Conservation (phyloP, 1,139 yeast species). For the Williopsis jadinii region DNA sequence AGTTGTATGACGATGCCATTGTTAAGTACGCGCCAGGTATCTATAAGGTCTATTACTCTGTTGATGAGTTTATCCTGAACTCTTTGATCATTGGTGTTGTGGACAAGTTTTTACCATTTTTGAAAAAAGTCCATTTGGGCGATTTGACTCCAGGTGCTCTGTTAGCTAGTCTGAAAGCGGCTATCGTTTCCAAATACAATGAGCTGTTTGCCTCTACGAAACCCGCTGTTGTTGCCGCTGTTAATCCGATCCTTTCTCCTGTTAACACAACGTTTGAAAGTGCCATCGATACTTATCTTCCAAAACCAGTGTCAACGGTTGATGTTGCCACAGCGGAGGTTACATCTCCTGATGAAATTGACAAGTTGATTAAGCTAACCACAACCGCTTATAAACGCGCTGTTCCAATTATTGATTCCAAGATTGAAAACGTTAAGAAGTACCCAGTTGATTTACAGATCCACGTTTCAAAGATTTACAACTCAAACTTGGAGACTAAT, state of each 20-base stretch:
- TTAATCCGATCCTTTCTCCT: constrained; percentile 12
- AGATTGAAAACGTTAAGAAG: constrained; percentile 6
- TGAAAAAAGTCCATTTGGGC: constrained; percentile 5
- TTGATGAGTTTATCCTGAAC: constrained; percentile 8
- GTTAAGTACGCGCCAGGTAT: constrained; percentile 7
- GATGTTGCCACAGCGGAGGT: not conserved
- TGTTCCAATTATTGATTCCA: constrained; percentile 6
- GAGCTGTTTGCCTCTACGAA: constrained; percentile 6
- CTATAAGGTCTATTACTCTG: not conserved
- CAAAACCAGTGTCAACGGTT: constrained; percentile 3
- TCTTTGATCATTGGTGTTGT: constrained; percentile 4
- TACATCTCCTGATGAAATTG: constrained; percentile 4
- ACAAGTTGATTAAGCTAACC: constrained; percentile 9
- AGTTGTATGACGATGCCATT: constrained; percentile 6
- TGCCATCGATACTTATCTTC: constrained; percentile 11
- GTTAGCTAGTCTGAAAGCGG: not conserved
- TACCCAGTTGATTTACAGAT: constrained; percentile 4
- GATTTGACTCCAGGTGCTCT: constrained; percentile 6
- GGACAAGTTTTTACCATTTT: constrained; percentile 5
- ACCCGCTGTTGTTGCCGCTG: constrained; percentile 9
- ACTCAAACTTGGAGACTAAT: constrained; percentile 6
- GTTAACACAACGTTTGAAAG: constrained; percentile 11
- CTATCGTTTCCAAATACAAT: not conserved
- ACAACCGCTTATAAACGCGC: constrained; percentile 10
- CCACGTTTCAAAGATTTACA: constrained; percentile 10